Percentiles rank a stretch among this genome's conserved stretches.
Evolutionary conservation across 2,329 filamentous ascomycete species (phyloP).

Genomic region (Fusarium camptoceras): DNA sequence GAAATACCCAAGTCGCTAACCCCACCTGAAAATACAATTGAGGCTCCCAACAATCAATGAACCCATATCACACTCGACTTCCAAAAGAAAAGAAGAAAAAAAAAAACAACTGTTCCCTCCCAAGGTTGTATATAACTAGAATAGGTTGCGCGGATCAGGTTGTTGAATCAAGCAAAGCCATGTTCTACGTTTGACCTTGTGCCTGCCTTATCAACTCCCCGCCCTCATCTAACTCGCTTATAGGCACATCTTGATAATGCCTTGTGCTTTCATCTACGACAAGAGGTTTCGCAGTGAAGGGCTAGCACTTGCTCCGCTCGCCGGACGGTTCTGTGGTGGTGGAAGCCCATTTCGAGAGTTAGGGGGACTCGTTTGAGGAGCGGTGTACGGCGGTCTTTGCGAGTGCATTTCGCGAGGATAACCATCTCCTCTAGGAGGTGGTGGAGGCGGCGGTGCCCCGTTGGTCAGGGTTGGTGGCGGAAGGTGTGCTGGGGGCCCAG

Average conservation of each 20-base stretch:
- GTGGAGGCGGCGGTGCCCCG: constrained; percentile 45
- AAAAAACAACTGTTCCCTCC: constrained; percentile 3
- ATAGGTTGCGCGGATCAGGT: neutral
- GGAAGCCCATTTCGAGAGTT: constrained; percentile 55
- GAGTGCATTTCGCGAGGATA: constrained; percentile 57
- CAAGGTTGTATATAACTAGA: constrained; percentile 15
- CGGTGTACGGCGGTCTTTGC: constrained; percentile 56
- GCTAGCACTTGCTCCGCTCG: constrained; percentile 79
- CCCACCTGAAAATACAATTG: constrained; percentile 16
- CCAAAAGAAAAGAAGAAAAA: neutral
- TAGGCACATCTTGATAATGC: no score
- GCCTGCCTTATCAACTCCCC: neutral
- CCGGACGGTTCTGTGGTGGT: constrained; percentile 54
- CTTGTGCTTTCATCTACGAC: constrained; percentile 57
- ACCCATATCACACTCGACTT: constrained; percentile 1
- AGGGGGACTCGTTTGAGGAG: constrained; percentile 60
- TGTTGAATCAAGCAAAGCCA: neutral
- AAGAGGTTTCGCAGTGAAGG: constrained; percentile 81
- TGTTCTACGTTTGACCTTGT: neutral
- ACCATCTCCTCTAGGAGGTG: constrained; percentile 48
- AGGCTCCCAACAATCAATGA: constrained; percentile 3
- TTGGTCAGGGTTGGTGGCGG: constrained; percentile 3
- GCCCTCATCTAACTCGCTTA: neutral
- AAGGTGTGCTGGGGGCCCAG: constrained; percentile 28
- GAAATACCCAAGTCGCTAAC: constrained; percentile 31